These are phyloP conservation scores for Trichosporon faecale DNA, from an alignment of 1,284 basidiomycete genomes.

Conservation along the genomic window DNA sequence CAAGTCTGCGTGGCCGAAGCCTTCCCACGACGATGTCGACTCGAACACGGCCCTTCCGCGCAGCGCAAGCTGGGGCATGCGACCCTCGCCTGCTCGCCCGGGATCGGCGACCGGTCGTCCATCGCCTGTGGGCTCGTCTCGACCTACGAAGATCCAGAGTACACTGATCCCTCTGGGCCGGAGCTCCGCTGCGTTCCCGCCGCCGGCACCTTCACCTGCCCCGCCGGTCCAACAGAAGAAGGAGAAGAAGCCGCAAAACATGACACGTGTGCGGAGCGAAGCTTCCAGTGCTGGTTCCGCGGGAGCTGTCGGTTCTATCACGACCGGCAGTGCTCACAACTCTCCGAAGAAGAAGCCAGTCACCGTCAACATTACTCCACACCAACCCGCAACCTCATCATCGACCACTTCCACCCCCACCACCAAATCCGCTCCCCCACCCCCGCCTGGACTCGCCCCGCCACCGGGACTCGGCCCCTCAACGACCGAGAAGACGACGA, in stretches of 20 bases:
- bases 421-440: slow-evolving; percentile 59
- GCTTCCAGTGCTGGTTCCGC: slow-evolving; percentile 33
- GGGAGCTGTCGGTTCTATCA: slow-evolving; percentile 12
- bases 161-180: slow-evolving; percentile 43
- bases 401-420: slow-evolving; percentile 30
- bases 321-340: slow-evolving; percentile 31
- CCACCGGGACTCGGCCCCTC: slow-evolving; percentile 20
- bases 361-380: slow-evolving; percentile 11
- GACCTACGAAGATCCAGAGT: slow-evolving; percentile 36
- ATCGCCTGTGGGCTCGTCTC: slow-evolving; percentile 30
- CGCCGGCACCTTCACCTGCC: slow-evolving; percentile 66
- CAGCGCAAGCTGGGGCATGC: slow-evolving; percentile 71
- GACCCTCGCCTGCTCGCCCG: slow-evolving; percentile 17
- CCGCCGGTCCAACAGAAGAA: slow-evolving; percentile 27
- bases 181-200: slow-evolving; percentile 46
- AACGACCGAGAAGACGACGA: background rate
- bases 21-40: slow-evolving; percentile 41
- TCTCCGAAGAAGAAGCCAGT: slow-evolving; percentile 44
- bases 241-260: slow-evolving; percentile 29
- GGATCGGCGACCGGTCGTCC: slow-evolving; percentile 18
- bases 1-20: slow-evolving; percentile 42
- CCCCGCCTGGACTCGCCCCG: slow-evolving; percentile 24
- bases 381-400: slow-evolving; percentile 9
- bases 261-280: slow-evolving; percentile 39
- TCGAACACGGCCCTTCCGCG: slow-evolving; percentile 64